Conservation (phyloP, 495 filamentous ascomycete genomes). For the Lasiosphaeriaceae sp. region DNA sequence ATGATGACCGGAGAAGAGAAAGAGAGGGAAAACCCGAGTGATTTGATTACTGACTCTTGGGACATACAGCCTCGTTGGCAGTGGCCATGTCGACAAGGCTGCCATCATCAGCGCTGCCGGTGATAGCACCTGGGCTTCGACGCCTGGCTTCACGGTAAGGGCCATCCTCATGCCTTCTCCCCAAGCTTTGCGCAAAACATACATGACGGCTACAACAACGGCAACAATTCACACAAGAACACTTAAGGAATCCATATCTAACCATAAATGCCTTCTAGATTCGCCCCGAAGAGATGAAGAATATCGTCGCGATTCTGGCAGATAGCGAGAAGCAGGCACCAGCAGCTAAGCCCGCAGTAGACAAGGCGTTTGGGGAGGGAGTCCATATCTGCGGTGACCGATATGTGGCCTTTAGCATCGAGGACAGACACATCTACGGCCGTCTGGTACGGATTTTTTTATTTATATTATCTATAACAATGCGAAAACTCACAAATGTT, state of each 20-base stretch:
- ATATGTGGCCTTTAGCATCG: slow-evolving; percentile 68
- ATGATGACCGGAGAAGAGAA: no score
- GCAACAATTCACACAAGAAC: no score
- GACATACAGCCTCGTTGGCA: slow-evolving; percentile 87
- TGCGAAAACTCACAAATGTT: no score
- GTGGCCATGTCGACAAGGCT: slow-evolving; percentile 78
- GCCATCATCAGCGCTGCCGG: slow-evolving; percentile 80
- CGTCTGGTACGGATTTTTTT: slow-evolving; percentile 60
- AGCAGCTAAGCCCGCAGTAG: slow-evolving; percentile 36
- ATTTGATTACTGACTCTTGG: no score
- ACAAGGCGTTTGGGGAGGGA: slow-evolving; percentile 52
- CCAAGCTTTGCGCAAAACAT: no score
- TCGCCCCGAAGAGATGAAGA: slow-evolving; percentile 57
- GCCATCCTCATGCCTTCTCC: neutral
- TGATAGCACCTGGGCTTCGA: slow-evolving; percentile 78
- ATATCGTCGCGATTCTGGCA: slow-evolving; percentile 38
- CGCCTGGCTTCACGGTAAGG: slow-evolving; percentile 67
- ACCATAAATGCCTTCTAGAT: slow-evolving; percentile 38
- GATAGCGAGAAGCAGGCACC: slow-evolving; percentile 24
- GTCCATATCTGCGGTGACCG: slow-evolving; percentile 65
- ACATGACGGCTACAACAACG: no score
- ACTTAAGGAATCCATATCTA: neutral
- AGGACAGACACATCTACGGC: slow-evolving; percentile 75
- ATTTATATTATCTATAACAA: neutral
- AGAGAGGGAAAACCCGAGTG: no score